Evolutionary conservation across 2,329 filamentous ascomycete genomes (phyloP).

Genomic region (Lachnellula cervina): DNA sequence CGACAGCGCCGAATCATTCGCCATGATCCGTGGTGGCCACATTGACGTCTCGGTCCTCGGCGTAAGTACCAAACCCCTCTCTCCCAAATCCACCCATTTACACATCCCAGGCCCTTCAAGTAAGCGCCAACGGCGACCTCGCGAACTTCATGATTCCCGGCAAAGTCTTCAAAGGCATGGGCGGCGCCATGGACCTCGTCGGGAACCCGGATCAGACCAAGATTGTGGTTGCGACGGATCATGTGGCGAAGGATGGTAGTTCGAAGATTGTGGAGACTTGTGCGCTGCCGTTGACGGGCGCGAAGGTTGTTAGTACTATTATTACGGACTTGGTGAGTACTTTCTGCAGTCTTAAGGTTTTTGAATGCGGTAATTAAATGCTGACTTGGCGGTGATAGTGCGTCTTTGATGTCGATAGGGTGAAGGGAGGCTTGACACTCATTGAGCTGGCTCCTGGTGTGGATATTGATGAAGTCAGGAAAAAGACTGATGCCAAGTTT

Average conservation of each 20-base stretch:
- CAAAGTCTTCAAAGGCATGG: constrained; percentile 85
- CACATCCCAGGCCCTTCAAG: constrained; percentile 44
- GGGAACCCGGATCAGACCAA: constrained; percentile 67
- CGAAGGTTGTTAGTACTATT: constrained; percentile 9
- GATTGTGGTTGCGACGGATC: constrained; percentile 67
- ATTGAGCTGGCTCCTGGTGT: constrained; percentile 68
- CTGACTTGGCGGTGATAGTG: constrained; percentile 42
- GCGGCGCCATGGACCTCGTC: constrained; percentile 70
- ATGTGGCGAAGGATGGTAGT: constrained; percentile 63
- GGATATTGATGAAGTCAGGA: constrained; percentile 60
- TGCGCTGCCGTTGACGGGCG: constrained; percentile 58
- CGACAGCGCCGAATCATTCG: constrained; percentile 76
- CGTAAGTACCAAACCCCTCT: constrained; percentile 26
- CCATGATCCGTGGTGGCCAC: constrained; percentile 81
- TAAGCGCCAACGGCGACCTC: constrained; percentile 71
- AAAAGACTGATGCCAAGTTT: constrained; percentile 68
- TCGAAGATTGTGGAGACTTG: constrained; percentile 63
- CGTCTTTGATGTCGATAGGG: constrained; percentile 65
- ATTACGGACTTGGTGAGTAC: constrained; percentile 11
- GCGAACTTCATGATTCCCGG: constrained; percentile 91
- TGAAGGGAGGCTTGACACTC: constrained; percentile 57
- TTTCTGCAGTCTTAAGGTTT: not conserved
- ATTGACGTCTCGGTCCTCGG: constrained; percentile 81
- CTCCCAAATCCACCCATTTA: not conserved
- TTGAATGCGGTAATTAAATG: not conserved